These are phyloP conservation scores for Cutaneotrichosporon curvatum DNA, from an alignment of 1,284 basidiomycete species.

Conservation along the genomic window DNA sequence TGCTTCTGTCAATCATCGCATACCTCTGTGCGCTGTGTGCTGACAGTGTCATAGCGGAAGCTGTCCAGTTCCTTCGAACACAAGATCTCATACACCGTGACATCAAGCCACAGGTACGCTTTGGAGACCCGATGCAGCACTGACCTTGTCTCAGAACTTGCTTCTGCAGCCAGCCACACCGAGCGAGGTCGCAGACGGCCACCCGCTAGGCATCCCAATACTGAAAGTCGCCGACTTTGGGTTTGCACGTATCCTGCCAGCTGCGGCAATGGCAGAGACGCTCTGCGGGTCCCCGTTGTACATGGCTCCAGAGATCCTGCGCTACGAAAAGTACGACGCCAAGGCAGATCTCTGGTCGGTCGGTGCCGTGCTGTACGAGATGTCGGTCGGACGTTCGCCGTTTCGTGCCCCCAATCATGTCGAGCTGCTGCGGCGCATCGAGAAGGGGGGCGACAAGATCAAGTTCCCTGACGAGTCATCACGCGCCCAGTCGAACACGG, in stretches of 20 bases:
- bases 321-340: constrained; percentile 96
- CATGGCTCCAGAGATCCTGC: constrained; percentile 97
- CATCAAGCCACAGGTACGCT: constrained; percentile 81
- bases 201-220: constrained; percentile 86
- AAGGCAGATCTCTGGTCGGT: constrained; percentile 98
- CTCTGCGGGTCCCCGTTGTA: constrained; percentile 96
- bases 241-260: constrained; percentile 86
- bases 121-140: background rate
- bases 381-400: constrained; percentile 85
- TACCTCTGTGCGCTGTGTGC: background rate
- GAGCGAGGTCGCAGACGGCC: constrained; percentile 71
- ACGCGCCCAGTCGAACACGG: constrained; percentile 47
- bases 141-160: constrained; percentile 62
- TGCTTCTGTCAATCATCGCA: too few species aligned
- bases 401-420: constrained; percentile 95
- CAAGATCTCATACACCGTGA: constrained; percentile 92
- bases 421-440: constrained; percentile 89
- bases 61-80: constrained; percentile 82
- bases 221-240: constrained; percentile 97
- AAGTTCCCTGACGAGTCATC: constrained; percentile 80
- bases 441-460: constrained; percentile 64
- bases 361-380: constrained; percentile 93
- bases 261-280: constrained; percentile 91
- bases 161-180: constrained; percentile 75
- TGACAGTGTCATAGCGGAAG: constrained; percentile 58